Evolutionary conservation across 2,329 filamentous ascomycete species (phyloP).

Genomic region (Zymoseptoria crescenta): DNA sequence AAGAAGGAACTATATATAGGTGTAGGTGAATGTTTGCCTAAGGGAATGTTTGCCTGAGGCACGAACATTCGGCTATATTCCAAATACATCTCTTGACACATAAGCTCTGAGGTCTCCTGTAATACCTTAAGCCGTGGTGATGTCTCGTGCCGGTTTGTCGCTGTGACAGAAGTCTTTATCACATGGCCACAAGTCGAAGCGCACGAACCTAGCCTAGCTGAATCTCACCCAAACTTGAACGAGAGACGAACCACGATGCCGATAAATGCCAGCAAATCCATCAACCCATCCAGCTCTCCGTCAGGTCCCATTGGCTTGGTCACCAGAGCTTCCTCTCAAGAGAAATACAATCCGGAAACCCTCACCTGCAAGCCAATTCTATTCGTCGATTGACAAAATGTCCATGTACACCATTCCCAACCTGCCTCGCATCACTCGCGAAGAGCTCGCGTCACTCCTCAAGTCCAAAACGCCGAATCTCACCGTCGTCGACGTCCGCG

Average conservation of each 20-base stretch:
- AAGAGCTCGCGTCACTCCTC: slow-evolving; percentile 60
- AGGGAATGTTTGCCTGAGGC: too few species aligned
- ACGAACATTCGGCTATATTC: too few species aligned
- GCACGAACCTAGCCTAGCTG: neutral
- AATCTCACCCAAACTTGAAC: neutral
- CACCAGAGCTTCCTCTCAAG: neutral
- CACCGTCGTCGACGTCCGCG: slow-evolving; percentile 82
- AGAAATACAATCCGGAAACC: neutral
- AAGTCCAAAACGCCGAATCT: slow-evolving; percentile 34
- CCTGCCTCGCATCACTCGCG: slow-evolving; percentile 60
- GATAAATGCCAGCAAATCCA: neutral
- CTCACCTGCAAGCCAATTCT: neutral
- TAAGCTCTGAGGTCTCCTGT: too few species aligned
- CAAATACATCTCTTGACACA: neutral
- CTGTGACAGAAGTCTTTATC: neutral
- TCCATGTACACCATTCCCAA: slow-evolving; percentile 54
- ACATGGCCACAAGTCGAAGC: neutral
- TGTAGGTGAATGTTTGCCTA: too few species aligned
- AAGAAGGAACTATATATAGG: too few species aligned
- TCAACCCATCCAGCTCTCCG: neutral
- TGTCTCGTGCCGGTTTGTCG: neutral
- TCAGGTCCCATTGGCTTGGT: neutral
- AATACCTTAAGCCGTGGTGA: neutral
- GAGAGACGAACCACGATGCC: neutral
- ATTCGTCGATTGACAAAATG: slow-evolving; percentile 20